Evolutionary conservation across 2,329 filamentous ascomycete genomes (phyloP).

Genomic region (Monosporascus sp.): DNA sequence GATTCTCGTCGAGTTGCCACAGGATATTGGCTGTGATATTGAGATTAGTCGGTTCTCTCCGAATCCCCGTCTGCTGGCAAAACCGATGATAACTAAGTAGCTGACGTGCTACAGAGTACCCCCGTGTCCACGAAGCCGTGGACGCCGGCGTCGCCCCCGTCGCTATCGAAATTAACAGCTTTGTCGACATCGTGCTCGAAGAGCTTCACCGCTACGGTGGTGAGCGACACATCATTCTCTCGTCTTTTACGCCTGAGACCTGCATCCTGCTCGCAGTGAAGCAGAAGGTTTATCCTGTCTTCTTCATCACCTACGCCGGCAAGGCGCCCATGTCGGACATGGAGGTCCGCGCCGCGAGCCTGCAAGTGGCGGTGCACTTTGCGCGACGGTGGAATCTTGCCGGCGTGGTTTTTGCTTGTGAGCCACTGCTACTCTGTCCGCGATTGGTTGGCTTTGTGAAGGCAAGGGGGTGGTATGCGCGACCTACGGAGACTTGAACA

Average conservation of each 20-base stretch:
- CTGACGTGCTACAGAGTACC: slow-evolving; percentile 29
- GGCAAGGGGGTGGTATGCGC: slow-evolving; percentile 27
- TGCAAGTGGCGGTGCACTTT: slow-evolving; percentile 33
- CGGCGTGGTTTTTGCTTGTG: slow-evolving; percentile 31
- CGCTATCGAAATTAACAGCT: slow-evolving; percentile 34
- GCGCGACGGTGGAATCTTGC: slow-evolving; percentile 31
- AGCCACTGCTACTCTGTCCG: slow-evolving; percentile 31
- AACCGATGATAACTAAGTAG: too few species aligned
- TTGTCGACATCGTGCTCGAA: slow-evolving; percentile 31
- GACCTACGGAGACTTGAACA: slow-evolving; percentile 31
- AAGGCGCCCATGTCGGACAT: slow-evolving; percentile 22
- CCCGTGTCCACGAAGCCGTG: slow-evolving; percentile 31
- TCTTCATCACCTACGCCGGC: slow-evolving; percentile 29
- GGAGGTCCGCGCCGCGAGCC: slow-evolving; percentile 29
- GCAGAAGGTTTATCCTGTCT: slow-evolving; percentile 27
- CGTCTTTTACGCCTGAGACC: slow-evolving; percentile 31
- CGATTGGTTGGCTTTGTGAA: slow-evolving; percentile 30
- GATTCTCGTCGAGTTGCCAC: slow-evolving; percentile 28
- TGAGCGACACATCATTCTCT: slow-evolving; percentile 27
- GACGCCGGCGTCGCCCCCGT: slow-evolving; percentile 28
- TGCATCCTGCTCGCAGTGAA: slow-evolving; percentile 29
- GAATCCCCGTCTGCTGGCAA: not conserved
- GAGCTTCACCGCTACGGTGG: slow-evolving; percentile 20
- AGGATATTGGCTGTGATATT: slow-evolving; percentile 32
- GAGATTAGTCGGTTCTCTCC: slow-evolving; percentile 31